Conservation (phyloP, 305 asterid species). For the Rubia tinctorum region DNA sequence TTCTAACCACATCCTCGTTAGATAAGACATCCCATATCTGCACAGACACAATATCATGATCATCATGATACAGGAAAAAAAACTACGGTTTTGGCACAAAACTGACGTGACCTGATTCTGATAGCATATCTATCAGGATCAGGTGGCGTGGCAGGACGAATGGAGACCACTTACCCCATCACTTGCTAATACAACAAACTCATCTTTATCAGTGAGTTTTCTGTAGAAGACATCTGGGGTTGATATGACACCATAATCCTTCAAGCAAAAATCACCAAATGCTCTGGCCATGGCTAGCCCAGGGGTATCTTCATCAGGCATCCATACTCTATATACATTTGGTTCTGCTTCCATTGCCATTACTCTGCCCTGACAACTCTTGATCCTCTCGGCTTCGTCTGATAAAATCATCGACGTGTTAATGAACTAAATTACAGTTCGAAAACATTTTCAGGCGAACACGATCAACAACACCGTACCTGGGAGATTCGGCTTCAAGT, state of each 20-base stretch:
- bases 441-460: not conserved
- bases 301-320: slow-evolving; percentile 46
- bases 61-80: no score
- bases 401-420: not conserved
- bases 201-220: slow-evolving; percentile 28
- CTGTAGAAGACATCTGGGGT: slow-evolving; percentile 30
- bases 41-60: not conserved
- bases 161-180: slow-evolving; percentile 34
- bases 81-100: not conserved
- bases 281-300: slow-evolving; percentile 47
- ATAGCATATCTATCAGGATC: not conserved
- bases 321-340: slow-evolving; percentile 38
- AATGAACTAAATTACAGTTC: not conserved
- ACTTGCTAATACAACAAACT: slow-evolving; percentile 39
- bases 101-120: not conserved
- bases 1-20: slow-evolving; percentile 31
- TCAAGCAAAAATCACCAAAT: slow-evolving; percentile 45
- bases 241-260: slow-evolving; percentile 37
- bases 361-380: slow-evolving; percentile 34
- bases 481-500: slow-evolving; percentile 71
- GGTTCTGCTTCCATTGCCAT: slow-evolving; percentile 46
- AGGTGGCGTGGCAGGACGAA: not conserved
- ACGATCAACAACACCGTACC: slow-evolving; percentile 13
- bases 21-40: slow-evolving; percentile 43
- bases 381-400: slow-evolving; percentile 35